These are phyloP conservation scores for Epichloe glyceriae DNA, from an alignment of 2,329 filamentous ascomycete species.

Conservation along the genomic window DNA sequence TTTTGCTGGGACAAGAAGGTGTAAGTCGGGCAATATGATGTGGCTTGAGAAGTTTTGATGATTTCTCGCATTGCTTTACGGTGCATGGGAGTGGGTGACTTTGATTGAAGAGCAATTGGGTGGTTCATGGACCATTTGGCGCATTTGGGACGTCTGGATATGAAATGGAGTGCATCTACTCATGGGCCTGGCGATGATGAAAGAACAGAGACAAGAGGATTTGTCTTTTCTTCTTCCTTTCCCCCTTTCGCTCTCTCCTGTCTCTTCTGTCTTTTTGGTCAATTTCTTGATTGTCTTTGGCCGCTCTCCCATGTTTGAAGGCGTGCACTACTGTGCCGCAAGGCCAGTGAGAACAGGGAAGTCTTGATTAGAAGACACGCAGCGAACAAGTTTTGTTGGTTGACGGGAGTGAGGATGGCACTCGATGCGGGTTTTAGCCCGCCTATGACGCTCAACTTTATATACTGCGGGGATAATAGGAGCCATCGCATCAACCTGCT, in stretches of 20 bases:
- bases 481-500: not conserved
- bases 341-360: not conserved
- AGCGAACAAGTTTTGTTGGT: no score
- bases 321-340: not conserved
- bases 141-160: slow-evolving; percentile 2
- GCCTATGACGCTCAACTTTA: not conserved
- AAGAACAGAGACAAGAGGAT: not conserved
- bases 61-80: slow-evolving; percentile 1
- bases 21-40: not conserved
- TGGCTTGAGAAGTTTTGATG: not conserved
- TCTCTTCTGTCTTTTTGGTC: not conserved
- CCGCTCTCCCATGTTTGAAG: not conserved
- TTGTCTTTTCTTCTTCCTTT: not conserved
- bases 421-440: not conserved
- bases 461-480: no score
- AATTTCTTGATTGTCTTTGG: no score
- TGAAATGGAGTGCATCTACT: not conserved
- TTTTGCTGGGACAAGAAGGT: not conserved
- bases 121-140: slow-evolving; percentile 1
- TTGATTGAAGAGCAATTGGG: not conserved
- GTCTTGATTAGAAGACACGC: slow-evolving; percentile 1
- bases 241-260: not conserved
- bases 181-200: not conserved
- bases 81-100: slow-evolving; percentile 1
- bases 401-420: not conserved